phyloP scores from a whole-genome alignment of 768 basidiomycete genomes.

The Daedaleopsis sinensis region DNA sequence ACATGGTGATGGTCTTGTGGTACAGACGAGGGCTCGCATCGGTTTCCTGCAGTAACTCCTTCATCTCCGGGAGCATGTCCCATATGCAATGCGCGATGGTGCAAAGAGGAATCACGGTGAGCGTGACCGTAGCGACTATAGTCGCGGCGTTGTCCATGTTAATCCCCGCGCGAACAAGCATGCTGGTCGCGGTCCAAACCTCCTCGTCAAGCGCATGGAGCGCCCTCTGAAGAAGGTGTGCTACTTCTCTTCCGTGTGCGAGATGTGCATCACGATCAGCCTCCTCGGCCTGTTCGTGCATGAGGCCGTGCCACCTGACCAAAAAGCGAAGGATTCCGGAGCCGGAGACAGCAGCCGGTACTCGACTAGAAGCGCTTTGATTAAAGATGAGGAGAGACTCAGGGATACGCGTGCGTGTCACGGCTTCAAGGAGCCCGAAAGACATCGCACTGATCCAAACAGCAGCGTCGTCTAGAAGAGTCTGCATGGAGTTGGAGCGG shows the following conservation, averaged over 20 bases:
- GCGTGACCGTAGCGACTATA: conserved; percentile 1
- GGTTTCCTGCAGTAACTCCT: not conserved
- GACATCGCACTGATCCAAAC: conserved; percentile 13
- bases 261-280: not conserved
- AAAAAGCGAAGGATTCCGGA: not conserved
- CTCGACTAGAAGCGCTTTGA: not conserved
- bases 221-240: not conserved
- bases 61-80: not conserved
- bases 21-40: not conserved
- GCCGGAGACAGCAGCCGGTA: not conserved
- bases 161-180: conserved; percentile 1
- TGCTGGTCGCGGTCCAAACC: not conserved
- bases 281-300: not conserved
- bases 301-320: not conserved
- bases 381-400: not conserved
- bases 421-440: conserved; percentile 8
- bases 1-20: not conserved
- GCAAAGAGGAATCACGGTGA: conserved; percentile 1
- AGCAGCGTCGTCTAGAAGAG: conserved; percentile 6
- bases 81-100: not conserved
- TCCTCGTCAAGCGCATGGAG: conserved; percentile 8
- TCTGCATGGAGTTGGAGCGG: not conserved
- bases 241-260: not conserved
- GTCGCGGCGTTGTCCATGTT: not conserved
- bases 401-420: conserved; percentile 1